Evolutionary conservation across 192 early-diverging fungal genomes (phyloP).

Genomic region (Phycomyces nitens): DNA sequence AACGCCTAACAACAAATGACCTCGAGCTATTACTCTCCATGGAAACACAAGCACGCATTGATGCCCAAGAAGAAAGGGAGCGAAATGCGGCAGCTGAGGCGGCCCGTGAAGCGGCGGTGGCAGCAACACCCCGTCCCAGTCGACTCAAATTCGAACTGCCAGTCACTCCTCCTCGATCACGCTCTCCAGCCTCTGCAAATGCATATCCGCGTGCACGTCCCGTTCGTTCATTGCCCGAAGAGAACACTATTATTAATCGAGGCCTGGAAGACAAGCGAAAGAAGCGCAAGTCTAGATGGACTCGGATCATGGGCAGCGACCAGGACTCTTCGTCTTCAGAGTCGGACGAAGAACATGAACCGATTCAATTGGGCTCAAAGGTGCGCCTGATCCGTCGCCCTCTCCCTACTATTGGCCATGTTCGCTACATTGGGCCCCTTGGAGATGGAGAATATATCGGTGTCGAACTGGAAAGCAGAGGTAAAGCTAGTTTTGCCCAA

Average conservation of each 20-base stretch:
- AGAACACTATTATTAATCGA: background rate
- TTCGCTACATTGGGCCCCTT: conserved; percentile 27
- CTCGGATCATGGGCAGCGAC: conserved; percentile 17
- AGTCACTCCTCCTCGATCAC: conserved; percentile 22
- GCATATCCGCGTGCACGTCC: conserved; percentile 20
- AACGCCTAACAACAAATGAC: conserved; percentile 12
- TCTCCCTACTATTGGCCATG: conserved; percentile 26
- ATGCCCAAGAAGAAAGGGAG: conserved; percentile 20
- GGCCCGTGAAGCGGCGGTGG: conserved; percentile 22
- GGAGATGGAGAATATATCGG: conserved; percentile 21
- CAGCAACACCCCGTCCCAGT: conserved; percentile 20
- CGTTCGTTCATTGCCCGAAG: conserved; percentile 8
- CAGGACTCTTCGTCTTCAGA: background rate
- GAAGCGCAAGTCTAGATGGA: conserved; percentile 10
- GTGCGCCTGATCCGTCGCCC: conserved; percentile 24
- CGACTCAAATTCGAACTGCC: conserved; percentile 34
- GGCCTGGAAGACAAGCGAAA: conserved; percentile 2
- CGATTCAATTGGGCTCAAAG: conserved; percentile 12
- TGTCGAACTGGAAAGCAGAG: conserved; percentile 33
- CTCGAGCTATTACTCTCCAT: conserved; percentile 20
- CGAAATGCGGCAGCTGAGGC: conserved; percentile 13
- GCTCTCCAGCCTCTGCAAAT: conserved; percentile 7
- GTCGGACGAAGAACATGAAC: conserved; percentile 15
- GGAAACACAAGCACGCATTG: conserved; percentile 26
- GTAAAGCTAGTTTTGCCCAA: too few relatives aligned